Evolutionary conservation across 257 asterid genomes (phyloP).

Genomic region (Paulownia fortunei): DNA sequence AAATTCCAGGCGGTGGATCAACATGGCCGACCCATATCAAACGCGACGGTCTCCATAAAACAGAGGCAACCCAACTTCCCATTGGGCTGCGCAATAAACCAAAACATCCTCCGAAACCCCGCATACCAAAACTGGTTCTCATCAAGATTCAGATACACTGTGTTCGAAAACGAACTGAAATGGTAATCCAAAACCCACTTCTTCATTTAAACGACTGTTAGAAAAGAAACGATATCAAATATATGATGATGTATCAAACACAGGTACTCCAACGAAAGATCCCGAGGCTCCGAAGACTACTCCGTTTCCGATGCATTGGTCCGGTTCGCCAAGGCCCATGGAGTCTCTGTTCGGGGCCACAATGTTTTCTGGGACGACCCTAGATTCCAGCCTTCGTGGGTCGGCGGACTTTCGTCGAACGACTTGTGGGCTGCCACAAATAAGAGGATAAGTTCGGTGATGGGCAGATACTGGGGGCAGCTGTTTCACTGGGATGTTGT

Average conservation of each 20-base stretch:
- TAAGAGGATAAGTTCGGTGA: slow-evolving; percentile 42
- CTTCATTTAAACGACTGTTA: not conserved
- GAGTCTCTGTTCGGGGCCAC: slow-evolving; percentile 64
- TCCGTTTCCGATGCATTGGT: slow-evolving; percentile 51
- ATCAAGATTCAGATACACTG: slow-evolving; percentile 60
- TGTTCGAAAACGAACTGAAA: slow-evolving; percentile 73
- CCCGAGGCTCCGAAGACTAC: slow-evolving; percentile 47
- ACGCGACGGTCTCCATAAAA: slow-evolving; percentile 52
- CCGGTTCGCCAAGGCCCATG: slow-evolving; percentile 28
- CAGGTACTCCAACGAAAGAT: slow-evolving; percentile 48
- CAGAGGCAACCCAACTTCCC: slow-evolving; percentile 36
- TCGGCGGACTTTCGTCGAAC: slow-evolving; percentile 32
- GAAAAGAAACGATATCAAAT: not conserved
- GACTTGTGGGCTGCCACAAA: slow-evolving; percentile 37
- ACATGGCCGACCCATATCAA: slow-evolving; percentile 50
- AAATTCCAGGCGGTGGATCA: slow-evolving; percentile 59
- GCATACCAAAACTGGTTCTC: slow-evolving; percentile 70
- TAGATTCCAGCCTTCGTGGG: slow-evolving; percentile 49
- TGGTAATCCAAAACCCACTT: slow-evolving; percentile 40
- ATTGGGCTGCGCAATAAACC: slow-evolving; percentile 58
- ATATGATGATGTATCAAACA: not conserved
- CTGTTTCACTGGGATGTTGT: slow-evolving; percentile 56
- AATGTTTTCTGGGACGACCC: slow-evolving; percentile 75
- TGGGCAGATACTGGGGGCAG: slow-evolving; percentile 43
- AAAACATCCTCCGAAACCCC: slow-evolving; percentile 47